phyloP scores from a whole-genome alignment of 2,329 filamentous ascomycete genomes.

The Immersiporthe knoxdaviesiana region DNA sequence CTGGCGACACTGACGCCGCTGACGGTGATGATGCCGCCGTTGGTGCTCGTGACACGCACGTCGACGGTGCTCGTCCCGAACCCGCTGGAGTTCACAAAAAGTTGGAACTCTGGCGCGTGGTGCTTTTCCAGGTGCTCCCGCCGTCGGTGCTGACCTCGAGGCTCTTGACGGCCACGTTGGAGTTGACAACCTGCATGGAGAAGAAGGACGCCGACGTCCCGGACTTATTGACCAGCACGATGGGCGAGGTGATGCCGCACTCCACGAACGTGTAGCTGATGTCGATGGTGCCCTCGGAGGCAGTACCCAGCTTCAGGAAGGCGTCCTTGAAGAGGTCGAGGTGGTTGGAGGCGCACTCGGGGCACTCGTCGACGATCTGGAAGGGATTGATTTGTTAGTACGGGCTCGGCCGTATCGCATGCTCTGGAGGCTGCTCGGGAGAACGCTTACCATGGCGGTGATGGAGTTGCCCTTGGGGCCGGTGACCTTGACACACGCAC shows the following conservation, averaged over 20 bases:
- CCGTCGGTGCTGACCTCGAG: constrained; percentile 66
- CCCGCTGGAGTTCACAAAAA: constrained; percentile 63
- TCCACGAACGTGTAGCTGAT: constrained; percentile 41
- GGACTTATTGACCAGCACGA: constrained; percentile 49
- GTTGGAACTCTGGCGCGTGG: constrained; percentile 59
- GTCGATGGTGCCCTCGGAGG: constrained; percentile 42
- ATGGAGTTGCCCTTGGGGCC: constrained; percentile 60
- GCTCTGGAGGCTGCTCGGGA: constrained; percentile 2
- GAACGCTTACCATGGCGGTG: constrained; percentile 62
- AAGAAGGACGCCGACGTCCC: constrained; percentile 49
- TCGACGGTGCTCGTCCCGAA: constrained; percentile 59
- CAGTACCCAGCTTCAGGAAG: constrained; percentile 43
- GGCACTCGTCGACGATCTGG: constrained; percentile 51
- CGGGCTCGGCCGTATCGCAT: background rate
- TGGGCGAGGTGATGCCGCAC: constrained; percentile 47
- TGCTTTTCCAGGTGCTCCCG: constrained; percentile 61
- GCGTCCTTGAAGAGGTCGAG: constrained; percentile 51
- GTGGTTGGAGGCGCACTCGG: constrained; percentile 45
- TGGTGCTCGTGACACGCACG: constrained; percentile 57
- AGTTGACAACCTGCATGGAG: constrained; percentile 67
- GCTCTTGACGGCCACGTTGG: constrained; percentile 57
- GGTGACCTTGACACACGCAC: constrained; percentile 63
- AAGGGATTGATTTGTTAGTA: constrained; percentile 4
- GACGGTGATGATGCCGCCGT: constrained; percentile 55
- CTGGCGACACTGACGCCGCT: constrained; percentile 51